Percentiles rank a stretch among this genome's conserved stretches.
These are phyloP conservation scores for Phytophthora syringae DNA, from an alignment of 352 stramenopile genomes.

Conservation along the genomic window DNA sequence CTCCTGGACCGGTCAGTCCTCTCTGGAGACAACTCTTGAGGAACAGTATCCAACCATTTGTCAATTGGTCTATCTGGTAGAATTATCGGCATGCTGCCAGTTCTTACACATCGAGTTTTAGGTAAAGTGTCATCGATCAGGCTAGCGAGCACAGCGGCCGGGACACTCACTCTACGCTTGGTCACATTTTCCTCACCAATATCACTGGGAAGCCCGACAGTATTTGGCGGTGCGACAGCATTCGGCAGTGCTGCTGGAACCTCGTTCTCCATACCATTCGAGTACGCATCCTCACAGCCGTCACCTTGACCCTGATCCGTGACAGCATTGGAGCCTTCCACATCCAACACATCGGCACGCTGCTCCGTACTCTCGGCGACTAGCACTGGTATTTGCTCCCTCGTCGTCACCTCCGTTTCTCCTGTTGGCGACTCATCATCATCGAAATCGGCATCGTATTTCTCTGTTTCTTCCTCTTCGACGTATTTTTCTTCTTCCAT, in stretches of 20 bases:
- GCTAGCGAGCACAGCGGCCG: neutral
- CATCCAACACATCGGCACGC: neutral
- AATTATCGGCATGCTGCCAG: conserved; percentile 34
- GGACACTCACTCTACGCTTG: conserved; percentile 38
- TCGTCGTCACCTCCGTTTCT: conserved; percentile 2
- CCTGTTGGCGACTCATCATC: conserved; percentile 4
- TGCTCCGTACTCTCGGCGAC: neutral
- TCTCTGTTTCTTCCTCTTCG: conserved; percentile 22
- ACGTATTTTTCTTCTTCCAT: conserved; percentile 20
- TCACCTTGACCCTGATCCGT: neutral
- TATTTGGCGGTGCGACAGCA: neutral
- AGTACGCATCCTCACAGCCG: conserved; percentile 13
- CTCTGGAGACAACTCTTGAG: conserved; percentile 22
- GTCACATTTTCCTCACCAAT: conserved; percentile 6
- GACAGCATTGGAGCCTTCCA: neutral
- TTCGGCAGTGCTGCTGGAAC: neutral
- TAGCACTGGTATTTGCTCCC: neutral
- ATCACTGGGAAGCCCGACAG: neutral
- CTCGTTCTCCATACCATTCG: conserved; percentile 17
- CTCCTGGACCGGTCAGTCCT: conserved; percentile 15
- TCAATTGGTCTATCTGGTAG: conserved; percentile 10
- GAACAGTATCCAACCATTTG: conserved; percentile 21
- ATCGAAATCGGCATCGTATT: conserved; percentile 31
- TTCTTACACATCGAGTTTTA: conserved; percentile 11
- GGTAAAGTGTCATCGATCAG: neutral